A percentile compares a stretch with the other conserved stretches of the same genome.
Conservation (phyloP, 352 stramenopile species). For the Phytophthora crassamura region DNA sequence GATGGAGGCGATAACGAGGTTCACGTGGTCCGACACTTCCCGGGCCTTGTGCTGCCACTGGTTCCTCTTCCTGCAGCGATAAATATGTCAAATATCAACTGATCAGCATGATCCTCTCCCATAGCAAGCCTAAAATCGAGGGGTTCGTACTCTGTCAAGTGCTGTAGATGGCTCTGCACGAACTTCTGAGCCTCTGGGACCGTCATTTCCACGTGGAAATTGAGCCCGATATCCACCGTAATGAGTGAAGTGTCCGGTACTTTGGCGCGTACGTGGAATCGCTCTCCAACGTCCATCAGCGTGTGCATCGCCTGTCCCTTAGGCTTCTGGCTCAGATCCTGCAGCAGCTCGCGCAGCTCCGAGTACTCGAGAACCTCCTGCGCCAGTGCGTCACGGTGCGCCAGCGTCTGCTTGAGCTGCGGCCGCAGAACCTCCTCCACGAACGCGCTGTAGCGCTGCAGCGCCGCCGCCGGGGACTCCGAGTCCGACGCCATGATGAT, state of each 20-base stretch:
- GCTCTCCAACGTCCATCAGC: constrained; percentile 76
- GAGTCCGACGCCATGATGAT: constrained; percentile 1
- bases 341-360: constrained; percentile 56
- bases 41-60: constrained; percentile 75
- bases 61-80: constrained; percentile 58
- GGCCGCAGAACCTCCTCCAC: constrained; percentile 75
- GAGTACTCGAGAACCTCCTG: constrained; percentile 72
- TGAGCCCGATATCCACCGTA: constrained; percentile 72
- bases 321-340: constrained; percentile 32
- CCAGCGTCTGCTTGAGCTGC: constrained; percentile 68
- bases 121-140: neutral
- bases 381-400: constrained; percentile 52
- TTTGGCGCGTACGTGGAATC: constrained; percentile 80
- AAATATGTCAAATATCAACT: constrained; percentile 9
- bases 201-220: constrained; percentile 86
- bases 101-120: neutral
- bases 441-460: constrained; percentile 72
- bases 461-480: constrained; percentile 33
- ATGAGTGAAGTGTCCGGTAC: constrained; percentile 63
- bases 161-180: constrained; percentile 55
- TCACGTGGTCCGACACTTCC: constrained; percentile 76
- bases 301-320: constrained; percentile 37
- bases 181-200: constrained; percentile 63
- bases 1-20: constrained; percentile 78
- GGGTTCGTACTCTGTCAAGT: constrained; percentile 54